Evolutionary conservation across 164 flowering plant genomes (phyloP), one percentile per base, ranked within the genome.

Genomic region (Sedum album): DNA sequence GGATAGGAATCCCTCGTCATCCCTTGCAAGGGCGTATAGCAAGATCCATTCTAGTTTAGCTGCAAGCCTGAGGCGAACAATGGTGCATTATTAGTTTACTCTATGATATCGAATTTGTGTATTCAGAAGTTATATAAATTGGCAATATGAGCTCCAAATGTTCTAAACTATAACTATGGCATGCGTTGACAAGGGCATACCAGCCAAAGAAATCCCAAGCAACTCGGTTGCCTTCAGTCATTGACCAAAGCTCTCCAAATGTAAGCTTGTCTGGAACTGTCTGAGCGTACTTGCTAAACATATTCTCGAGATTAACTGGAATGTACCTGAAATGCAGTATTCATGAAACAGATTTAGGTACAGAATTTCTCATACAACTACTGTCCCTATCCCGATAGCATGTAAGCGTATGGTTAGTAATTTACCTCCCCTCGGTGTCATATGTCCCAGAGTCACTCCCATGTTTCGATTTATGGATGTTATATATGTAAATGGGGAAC

Each of bases 341-440:
- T 18, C 48, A 44, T 44, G 17, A 3, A 44, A 15, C 48, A 44
- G 18, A 15, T 4, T 11, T 17, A 44, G 17, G 0, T 2, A 44
- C 48, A 17, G 1, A 2, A 2, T 44, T 44, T 44, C 6, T 11
- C 17, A 11, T 11, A 44, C 1, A 1, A 11, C 15, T 44, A 14
- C 48, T 15, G 48, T 14, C 48, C n/a, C n/a, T 13, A 44, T 1
- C 17, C 5, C 18, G 15, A 44, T 15, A 15, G 18, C 48, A 17
- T 44, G 15, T 44, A 17, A 11, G 17, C 1, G 48, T 44, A 44
- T n/a, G 48, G 48, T 44, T 11, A 44, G 17, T n/a, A n/a, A n/a
- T 30, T 67, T 73, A 85, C 95, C 98, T 86, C 76, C 97, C 98
- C 60, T 89, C 96, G 0, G 85, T 85, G 76, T 93, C 96, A 33